A percentile compares a stretch with the other conserved stretches of the same genome.
These are phyloP conservation scores for Candida hispaniensis DNA, from an alignment of 805 yeast genomes.

Conservation along the genomic window DNA sequence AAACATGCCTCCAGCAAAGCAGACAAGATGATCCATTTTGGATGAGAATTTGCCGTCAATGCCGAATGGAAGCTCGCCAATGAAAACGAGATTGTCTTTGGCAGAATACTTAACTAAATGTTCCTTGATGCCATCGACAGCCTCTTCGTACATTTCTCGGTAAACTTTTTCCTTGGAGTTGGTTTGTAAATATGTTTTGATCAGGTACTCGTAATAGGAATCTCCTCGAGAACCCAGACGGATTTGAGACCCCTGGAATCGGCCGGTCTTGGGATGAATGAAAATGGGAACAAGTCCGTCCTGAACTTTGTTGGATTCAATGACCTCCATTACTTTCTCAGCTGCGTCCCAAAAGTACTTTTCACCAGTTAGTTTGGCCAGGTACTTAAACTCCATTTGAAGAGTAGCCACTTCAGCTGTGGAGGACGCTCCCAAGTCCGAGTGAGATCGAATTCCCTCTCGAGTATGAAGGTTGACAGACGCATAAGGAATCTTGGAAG, in stretches of 20 bases:
- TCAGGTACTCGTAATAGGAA: conserved; percentile 79
- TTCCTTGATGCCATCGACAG: conserved; percentile 66
- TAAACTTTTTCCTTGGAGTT: conserved; percentile 48
- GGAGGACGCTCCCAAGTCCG: conserved; percentile 66
- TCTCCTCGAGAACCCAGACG: conserved; percentile 89
- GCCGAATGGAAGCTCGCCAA: conserved; percentile 72
- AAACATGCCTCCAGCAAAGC: conserved; percentile 81
- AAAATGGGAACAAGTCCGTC: conserved; percentile 80
- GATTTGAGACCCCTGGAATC: conserved; percentile 51
- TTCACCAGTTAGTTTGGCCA: conserved; percentile 74
- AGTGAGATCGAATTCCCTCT: conserved; percentile 49
- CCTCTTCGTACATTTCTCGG: conserved; percentile 62
- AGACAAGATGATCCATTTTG: conserved; percentile 88
- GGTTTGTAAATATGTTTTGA: conserved; percentile 79
- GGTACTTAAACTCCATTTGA: conserved; percentile 77
- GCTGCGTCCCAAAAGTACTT: conserved; percentile 63
- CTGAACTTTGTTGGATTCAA: conserved; percentile 52
- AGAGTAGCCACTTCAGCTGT: conserved; percentile 85
- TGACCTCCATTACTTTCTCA: conserved; percentile 58
- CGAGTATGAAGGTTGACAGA: conserved; percentile 63
- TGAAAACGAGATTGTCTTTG: conserved; percentile 53
- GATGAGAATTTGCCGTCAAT: conserved; percentile 46
- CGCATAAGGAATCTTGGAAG: conserved; percentile 65
- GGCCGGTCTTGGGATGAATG: conserved; percentile 64
- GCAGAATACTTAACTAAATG: conserved; percentile 49